phyloP scores from a whole-genome alignment of 2,329 filamentous ascomycete genomes.

The Spiromastix sp. region DNA sequence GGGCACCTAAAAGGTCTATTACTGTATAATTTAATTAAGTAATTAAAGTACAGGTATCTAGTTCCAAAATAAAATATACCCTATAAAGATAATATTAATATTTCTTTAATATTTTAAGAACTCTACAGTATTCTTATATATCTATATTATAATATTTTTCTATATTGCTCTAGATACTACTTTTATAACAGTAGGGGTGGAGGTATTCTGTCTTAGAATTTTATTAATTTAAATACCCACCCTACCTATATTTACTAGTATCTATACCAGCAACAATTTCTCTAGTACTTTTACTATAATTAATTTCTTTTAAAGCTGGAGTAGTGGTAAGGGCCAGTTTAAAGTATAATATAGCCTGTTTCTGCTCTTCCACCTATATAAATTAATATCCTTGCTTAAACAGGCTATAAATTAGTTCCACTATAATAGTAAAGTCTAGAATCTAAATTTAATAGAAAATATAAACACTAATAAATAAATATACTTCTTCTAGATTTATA shows the following conservation, averaged over 20 bases:
- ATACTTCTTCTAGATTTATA: not conserved
- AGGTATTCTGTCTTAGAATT: not conserved
- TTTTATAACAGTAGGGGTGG: not conserved
- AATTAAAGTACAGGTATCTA: constrained; percentile 2
- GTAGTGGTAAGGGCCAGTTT: not conserved
- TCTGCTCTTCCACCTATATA: not conserved
- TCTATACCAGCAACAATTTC: not conserved
- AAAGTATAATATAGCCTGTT: not conserved
- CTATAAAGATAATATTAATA: too few relatives aligned
- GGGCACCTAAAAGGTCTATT: not conserved
- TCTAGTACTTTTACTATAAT: not conserved
- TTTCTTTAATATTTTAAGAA: constrained; percentile 6
- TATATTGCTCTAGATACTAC: not conserved
- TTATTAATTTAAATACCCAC: not conserved
- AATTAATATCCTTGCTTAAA: not conserved
- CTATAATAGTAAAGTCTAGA: not conserved
- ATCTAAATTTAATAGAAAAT: not conserved
- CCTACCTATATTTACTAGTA: not conserved
- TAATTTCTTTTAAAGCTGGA: not conserved
- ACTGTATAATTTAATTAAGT: not conserved
- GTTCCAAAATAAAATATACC: constrained; percentile 3
- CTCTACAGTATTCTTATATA: not conserved
- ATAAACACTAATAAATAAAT: not conserved
- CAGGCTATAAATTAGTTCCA: not conserved
- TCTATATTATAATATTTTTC: not conserved